Conservation (phyloP, 2,329 filamentous ascomycete species). For the Sporothrix humicola region DNA sequence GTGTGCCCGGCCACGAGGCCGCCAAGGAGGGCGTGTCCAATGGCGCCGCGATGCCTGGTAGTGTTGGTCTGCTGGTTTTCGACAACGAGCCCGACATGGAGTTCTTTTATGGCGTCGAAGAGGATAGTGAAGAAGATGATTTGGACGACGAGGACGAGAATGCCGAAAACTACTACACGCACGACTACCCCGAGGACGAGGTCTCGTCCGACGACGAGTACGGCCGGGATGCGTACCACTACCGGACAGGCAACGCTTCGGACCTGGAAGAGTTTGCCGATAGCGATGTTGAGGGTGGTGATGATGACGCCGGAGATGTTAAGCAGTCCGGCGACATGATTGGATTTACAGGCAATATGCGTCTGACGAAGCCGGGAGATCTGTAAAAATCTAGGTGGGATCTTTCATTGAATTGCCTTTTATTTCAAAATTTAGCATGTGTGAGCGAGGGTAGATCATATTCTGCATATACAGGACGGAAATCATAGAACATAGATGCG, state of each 20-base stretch:
- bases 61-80: conserved; percentile 62
- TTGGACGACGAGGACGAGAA: conserved; percentile 71
- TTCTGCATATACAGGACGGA: neutral
- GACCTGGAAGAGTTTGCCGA: conserved; percentile 61
- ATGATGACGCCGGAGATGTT: conserved; percentile 39
- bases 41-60: conserved; percentile 51
- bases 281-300: conserved; percentile 47
- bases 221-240: conserved; percentile 61
- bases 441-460: neutral
- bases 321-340: neutral
- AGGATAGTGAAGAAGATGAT: conserved; percentile 66
- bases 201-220: conserved; percentile 73
- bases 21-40: conserved; percentile 46
- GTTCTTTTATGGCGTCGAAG: conserved; percentile 65
- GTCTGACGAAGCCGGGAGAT: conserved; percentile 16
- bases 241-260: conserved; percentile 59
- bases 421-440: neutral
- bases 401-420: no score
- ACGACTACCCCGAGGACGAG: conserved; percentile 82
- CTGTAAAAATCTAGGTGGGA: neutral
- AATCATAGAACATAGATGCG: neutral
- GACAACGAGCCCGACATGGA: conserved; percentile 64
- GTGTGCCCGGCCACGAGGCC: conserved; percentile 55
- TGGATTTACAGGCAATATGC: neutral
- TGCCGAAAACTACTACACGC: conserved; percentile 78